Conservation (phyloP, 2,329 filamentous ascomycete genomes). For the Exserohilum turcica region DNA sequence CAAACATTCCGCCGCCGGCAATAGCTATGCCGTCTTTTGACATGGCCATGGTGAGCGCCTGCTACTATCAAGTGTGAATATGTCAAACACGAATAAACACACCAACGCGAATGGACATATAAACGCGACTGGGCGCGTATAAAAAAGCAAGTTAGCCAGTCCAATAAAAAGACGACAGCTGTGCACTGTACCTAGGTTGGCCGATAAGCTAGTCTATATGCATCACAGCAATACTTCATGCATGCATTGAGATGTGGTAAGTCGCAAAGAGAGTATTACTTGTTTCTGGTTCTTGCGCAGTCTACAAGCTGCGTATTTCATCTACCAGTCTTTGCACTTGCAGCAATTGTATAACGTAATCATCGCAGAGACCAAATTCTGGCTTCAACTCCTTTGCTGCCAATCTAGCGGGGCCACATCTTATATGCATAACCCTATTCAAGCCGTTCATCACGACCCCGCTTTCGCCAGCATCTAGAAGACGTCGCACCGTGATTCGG, state of each 20-base stretch:
- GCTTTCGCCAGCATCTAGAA: slow-evolving; percentile 15
- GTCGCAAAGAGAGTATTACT: neutral
- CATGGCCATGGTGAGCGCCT: slow-evolving; percentile 17
- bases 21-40: slow-evolving; percentile 36
- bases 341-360: too few relatives aligned
- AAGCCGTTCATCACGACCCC: slow-evolving; percentile 18
- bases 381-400: neutral
- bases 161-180: neutral
- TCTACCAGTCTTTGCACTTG: neutral
- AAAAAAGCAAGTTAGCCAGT: neutral
- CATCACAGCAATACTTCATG: too few relatives aligned
- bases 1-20: slow-evolving; percentile 40
- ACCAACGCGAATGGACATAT: too few relatives aligned
- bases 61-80: neutral
- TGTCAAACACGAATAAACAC: neutral
- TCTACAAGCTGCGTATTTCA: neutral
- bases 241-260: too few relatives aligned
- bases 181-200: too few relatives aligned
- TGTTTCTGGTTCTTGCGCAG: neutral
- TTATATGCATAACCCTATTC: slow-evolving; percentile 15
- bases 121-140: neutral
- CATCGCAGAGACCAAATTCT: neutral
- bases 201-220: too few relatives aligned
- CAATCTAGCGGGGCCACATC: slow-evolving; percentile 2
- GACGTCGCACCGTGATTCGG: slow-evolving; percentile 4